These are phyloP conservation scores for Salinomyces thailandicus DNA, from an alignment of 2,329 filamentous ascomycete genomes.

Conservation along the genomic window DNA sequence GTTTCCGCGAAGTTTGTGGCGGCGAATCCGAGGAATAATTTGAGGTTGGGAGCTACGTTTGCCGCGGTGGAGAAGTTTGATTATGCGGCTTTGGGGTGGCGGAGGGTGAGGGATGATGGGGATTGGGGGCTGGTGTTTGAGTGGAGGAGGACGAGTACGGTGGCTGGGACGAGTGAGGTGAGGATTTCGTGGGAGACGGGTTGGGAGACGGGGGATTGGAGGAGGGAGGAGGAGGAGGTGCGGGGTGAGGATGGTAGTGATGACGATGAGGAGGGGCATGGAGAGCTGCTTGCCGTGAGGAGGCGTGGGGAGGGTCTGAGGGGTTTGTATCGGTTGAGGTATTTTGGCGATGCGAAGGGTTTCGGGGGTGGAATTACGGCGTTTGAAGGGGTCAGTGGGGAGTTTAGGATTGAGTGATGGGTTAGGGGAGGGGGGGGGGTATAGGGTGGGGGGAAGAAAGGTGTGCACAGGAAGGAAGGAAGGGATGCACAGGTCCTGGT, in stretches of 20 bases:
- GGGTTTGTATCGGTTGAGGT: constrained; percentile 68
- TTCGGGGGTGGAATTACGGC: constrained; percentile 50
- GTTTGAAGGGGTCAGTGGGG: constrained; percentile 58
- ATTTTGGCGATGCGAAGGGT: constrained; percentile 74
- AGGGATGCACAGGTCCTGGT: too few relatives aligned
- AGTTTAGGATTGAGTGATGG: constrained; percentile 37
- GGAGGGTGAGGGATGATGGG: constrained; percentile 55
- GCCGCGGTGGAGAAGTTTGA: constrained; percentile 60
- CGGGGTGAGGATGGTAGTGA: not conserved
- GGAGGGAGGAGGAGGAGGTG: constrained; percentile 10
- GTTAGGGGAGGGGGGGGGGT: too few relatives aligned
- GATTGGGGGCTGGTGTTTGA: constrained; percentile 78
- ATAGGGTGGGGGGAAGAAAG: too few relatives aligned
- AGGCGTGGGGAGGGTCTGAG: constrained; percentile 15
- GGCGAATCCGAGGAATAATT: constrained; percentile 82
- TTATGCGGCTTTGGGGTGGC: constrained; percentile 44
- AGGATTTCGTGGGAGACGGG: constrained; percentile 67
- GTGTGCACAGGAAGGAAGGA: too few relatives aligned
- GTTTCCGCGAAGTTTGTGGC: constrained; percentile 66
- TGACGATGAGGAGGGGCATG: constrained; percentile 6
- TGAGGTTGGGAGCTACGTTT: constrained; percentile 67
- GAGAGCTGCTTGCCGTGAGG: constrained; percentile 12
- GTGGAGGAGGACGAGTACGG: constrained; percentile 62
- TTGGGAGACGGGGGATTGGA: constrained; percentile 37
- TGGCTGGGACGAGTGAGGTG: constrained; percentile 68